Evolutionary conservation across 2,329 filamentous ascomycete genomes (phyloP).

Genomic region (Aspergillus arachidicola): DNA sequence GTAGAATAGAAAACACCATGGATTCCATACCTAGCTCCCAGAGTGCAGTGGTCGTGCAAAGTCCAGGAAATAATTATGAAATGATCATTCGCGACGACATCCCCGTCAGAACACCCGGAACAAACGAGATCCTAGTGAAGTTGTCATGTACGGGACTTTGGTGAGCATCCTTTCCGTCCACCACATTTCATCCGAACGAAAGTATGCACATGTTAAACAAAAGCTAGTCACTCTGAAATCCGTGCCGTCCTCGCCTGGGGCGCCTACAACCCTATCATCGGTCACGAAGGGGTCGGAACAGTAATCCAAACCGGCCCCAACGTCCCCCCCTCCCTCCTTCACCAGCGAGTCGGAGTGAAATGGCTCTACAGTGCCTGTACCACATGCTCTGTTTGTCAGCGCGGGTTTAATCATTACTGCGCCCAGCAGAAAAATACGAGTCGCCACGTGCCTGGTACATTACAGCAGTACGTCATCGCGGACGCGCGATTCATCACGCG

Average conservation of each 20-base stretch:
- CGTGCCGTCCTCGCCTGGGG: not conserved
- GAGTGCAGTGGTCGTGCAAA: not conserved
- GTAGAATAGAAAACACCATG: not conserved
- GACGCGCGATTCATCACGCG: not conserved
- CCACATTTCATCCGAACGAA: accelerated
- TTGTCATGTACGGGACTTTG: not conserved
- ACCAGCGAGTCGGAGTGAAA: not conserved
- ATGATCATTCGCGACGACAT: not conserved
- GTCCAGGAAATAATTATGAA: not conserved
- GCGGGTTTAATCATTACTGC: not conserved
- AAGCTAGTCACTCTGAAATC: not conserved
- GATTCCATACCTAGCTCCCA: accelerated
- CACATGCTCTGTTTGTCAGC: not conserved
- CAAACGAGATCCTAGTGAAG: not conserved
- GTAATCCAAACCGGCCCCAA: not conserved
- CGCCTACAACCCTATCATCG: not conserved
- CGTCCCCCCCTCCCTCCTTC: not conserved
- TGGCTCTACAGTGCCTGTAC: not conserved
- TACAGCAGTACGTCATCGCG: not conserved
- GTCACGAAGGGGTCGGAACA: not conserved
- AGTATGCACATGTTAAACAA: not conserved
- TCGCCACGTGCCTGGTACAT: not conserved
- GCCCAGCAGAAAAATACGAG: not conserved
- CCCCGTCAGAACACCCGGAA: not conserved
- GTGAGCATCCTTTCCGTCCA: not conserved